phyloP scores from a whole-genome alignment of 129 eudicot genomes.

The Centella asiatica region DNA sequence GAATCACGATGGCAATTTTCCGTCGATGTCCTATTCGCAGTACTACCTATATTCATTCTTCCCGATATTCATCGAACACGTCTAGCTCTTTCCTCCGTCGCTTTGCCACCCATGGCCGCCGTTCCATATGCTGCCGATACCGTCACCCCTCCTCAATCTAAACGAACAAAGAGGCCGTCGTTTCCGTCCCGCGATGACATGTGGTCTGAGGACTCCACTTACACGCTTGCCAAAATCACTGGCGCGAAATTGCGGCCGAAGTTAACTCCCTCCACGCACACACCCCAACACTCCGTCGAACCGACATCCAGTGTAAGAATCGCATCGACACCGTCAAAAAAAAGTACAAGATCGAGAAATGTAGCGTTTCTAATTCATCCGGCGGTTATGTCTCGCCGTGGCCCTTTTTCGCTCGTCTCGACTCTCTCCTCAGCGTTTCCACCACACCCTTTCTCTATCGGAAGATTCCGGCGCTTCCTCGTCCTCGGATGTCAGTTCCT shows the following conservation, averaged over 20 bases:
- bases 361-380: constrained; percentile 23
- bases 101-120: no score
- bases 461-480: constrained; percentile 14
- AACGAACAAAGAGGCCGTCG: no score
- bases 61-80: no score
- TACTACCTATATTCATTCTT: no score
- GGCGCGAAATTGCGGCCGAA: constrained; percentile 69
- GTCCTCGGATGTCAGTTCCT: constrained; percentile 29
- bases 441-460: constrained; percentile 23
- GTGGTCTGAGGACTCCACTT: constrained; percentile 70
- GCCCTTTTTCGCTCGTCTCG: constrained; percentile 56
- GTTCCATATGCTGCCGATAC: no score
- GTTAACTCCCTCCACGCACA: constrained; percentile 58
- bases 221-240: constrained; percentile 58
- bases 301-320: constrained; percentile 67
- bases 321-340: constrained; percentile 73
- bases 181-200: constrained; percentile 54
- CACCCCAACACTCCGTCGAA: constrained; percentile 42
- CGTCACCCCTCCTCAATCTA: no score
- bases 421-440: constrained; percentile 48
- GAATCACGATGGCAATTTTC: no score
- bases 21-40: no score
- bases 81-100: no score
- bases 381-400: constrained; percentile 45
- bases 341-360: constrained; percentile 61